These are phyloP conservation scores for Tolypocladium cylindrosporum DNA, from an alignment of 2,329 filamentous ascomycete species.

Conservation along the genomic window DNA sequence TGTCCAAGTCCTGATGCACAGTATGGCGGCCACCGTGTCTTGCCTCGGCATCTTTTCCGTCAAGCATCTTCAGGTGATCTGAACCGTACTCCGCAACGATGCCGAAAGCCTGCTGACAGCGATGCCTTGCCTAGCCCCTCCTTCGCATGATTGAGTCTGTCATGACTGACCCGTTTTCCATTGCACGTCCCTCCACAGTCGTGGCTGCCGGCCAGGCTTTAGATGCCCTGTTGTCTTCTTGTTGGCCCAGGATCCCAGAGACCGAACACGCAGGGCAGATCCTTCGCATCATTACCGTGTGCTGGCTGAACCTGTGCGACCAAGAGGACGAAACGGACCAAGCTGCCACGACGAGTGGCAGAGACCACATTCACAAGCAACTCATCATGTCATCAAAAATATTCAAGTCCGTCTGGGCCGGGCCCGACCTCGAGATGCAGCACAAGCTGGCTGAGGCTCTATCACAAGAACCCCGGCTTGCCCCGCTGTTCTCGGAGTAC, in stretches of 20 bases:
- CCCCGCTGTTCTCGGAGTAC: constrained; percentile 12
- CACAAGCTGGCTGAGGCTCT: constrained; percentile 10
- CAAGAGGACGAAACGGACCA: constrained; percentile 8
- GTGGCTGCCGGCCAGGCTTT: constrained; percentile 42
- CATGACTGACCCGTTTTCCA: constrained; percentile 59
- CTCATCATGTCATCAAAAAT: constrained; percentile 10
- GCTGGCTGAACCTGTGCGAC: constrained; percentile 50
- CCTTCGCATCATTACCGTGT: constrained; percentile 49
- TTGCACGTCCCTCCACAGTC: constrained; percentile 43
- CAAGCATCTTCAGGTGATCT: constrained; percentile 55
- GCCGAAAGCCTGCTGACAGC: constrained; percentile 4
- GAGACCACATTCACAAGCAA: constrained; percentile 6
- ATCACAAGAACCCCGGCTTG: constrained; percentile 17
- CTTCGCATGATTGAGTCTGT: constrained; percentile 56
- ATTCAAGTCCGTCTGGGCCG: constrained; percentile 13
- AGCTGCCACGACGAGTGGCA: background rate
- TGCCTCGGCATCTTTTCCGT: constrained; percentile 51
- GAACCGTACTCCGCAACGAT: background rate
- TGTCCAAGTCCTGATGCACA: constrained; percentile 42
- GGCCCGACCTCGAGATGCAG: constrained; percentile 5
- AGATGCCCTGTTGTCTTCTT: constrained; percentile 47
- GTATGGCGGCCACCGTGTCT: constrained; percentile 38
- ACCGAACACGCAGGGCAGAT: constrained; percentile 52
- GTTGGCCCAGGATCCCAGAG: constrained; percentile 56
- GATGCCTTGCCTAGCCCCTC: constrained; percentile 38